These are phyloP conservation scores for Herpetomonas tarakana DNA, from an alignment of 208 protist genomes.

Conservation along the genomic window DNA sequence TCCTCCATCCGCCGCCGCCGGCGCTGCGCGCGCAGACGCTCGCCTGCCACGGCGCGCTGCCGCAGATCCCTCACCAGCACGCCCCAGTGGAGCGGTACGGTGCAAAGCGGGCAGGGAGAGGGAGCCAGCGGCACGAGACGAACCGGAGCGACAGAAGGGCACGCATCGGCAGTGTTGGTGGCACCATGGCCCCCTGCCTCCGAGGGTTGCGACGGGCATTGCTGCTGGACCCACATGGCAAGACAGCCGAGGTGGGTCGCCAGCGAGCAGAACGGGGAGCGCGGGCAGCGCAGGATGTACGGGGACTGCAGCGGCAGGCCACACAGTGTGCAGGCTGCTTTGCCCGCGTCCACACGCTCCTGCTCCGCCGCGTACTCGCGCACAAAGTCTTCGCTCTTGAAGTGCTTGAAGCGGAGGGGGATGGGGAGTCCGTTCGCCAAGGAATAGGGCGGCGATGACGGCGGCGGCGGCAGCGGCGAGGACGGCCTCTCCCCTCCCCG, in stretches of 20 bases:
- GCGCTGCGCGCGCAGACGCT: conserved; percentile 28
- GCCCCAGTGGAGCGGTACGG: conserved; percentile 58
- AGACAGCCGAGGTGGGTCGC: conserved; percentile 64
- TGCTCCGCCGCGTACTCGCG: conserved; percentile 39
- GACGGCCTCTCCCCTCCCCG: background rate
- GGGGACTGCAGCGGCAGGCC: conserved; percentile 55
- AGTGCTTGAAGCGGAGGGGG: conserved; percentile 31
- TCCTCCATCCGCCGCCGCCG: conserved; percentile 47
- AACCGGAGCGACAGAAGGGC: background rate
- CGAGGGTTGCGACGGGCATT: too few species aligned
- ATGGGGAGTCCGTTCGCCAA: conserved; percentile 5
- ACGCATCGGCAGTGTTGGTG: too few species aligned
- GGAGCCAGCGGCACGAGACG: conserved; percentile 19
- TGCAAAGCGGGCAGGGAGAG: conserved; percentile 68
- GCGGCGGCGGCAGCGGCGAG: background rate
- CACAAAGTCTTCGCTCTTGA: conserved; percentile 48
- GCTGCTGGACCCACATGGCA: conserved; percentile 79
- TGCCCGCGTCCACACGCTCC: conserved; percentile 26
- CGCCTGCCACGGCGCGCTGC: conserved; percentile 41
- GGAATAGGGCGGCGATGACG: background rate
- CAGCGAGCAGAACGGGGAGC: conserved; percentile 63
- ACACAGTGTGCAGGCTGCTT: conserved; percentile 72
- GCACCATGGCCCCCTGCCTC: too few species aligned
- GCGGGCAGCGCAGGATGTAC: conserved; percentile 57
- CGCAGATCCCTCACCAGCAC: conserved; percentile 59